Base-by-base conservation (phyloP, 306 rosid genomes). In the Prunus padus region DNA sequence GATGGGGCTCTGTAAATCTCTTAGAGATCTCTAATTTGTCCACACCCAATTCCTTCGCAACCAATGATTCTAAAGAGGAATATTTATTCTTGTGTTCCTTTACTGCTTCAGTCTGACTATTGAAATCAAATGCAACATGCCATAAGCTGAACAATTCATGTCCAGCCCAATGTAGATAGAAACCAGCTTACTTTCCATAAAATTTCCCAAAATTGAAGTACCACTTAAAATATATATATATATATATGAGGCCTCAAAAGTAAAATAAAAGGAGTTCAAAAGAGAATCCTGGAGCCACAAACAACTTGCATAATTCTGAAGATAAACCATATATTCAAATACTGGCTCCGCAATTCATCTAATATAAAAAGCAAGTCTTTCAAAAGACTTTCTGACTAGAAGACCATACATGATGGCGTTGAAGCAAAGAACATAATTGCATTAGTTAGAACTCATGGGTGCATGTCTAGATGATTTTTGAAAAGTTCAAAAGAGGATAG, bases 21-120 rank as follows among this genome's bases (percentile, higher is more conserved):
- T 80, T 86, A 19, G 99, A 89, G 65, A 90, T 62, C 89, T 90
- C 96, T 77, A 89, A 74, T 76, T 86, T 92, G 84, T 96, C 97
- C 75, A 96, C 93, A 22, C 90, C 85, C 87, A 92, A 75, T 79
- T 96, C 99, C 77, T 90, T 92, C 84, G 92, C 97, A 63, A 81
- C 70, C 73, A 89, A 61, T 45, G 84, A 88, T 67, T 90, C 97
- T 12, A 85, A 55, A 33, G 92, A 89, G 78, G 87, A 85, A 49
- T 68, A 50, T 61, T 70, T 77, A 3, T 46, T 85, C 80, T 78
- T 78, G 40, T 77, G 77, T 40, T 82, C 80, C 87, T 76, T 86
- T 72, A 74, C 75, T 68, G 88, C 74, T 81, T 87, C 89, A 73
- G 74, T 75, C 76, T 72, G 86, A 75, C 52, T 47, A 56, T 9